Conservation (phyloP, 106 monocot species). For the Allium fistulosum region DNA sequence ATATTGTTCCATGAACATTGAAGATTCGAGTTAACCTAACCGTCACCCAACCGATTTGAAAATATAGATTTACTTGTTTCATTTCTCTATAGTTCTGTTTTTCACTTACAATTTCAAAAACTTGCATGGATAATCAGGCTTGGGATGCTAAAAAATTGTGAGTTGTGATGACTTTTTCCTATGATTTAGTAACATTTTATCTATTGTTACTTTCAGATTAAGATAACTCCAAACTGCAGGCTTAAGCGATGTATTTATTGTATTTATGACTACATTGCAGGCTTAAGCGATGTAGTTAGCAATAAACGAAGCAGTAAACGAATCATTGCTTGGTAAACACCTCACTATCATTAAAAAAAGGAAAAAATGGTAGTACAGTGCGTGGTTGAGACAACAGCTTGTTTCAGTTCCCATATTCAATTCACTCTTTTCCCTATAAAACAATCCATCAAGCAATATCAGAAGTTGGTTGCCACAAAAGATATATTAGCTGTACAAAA, state of each 20-base stretch:
- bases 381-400: constrained; percentile 75
- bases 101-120: neutral
- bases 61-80: neutral
- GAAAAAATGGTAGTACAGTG: constrained; percentile 85
- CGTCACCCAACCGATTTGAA: neutral
- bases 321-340: too few relatives aligned
- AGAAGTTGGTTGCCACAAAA: too few relatives aligned
- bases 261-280: too few relatives aligned
- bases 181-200: neutral
- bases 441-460: neutral
- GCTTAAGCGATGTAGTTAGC: too few relatives aligned
- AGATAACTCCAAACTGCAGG: neutral
- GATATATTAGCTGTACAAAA: too few relatives aligned
- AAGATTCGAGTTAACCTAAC: neutral
- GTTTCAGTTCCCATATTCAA: constrained; percentile 93
- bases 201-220: neutral
- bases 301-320: too few relatives aligned
- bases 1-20: neutral
- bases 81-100: neutral
- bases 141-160: constrained; percentile 3
- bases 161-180: neutral
- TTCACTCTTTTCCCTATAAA: constrained; percentile 36
- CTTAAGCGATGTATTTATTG: constrained; percentile 8
- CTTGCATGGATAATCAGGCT: neutral
- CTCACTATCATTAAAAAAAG: too few relatives aligned